Conservation (phyloP, 768 basidiomycete species). For the Leccinum aurantiacum region DNA sequence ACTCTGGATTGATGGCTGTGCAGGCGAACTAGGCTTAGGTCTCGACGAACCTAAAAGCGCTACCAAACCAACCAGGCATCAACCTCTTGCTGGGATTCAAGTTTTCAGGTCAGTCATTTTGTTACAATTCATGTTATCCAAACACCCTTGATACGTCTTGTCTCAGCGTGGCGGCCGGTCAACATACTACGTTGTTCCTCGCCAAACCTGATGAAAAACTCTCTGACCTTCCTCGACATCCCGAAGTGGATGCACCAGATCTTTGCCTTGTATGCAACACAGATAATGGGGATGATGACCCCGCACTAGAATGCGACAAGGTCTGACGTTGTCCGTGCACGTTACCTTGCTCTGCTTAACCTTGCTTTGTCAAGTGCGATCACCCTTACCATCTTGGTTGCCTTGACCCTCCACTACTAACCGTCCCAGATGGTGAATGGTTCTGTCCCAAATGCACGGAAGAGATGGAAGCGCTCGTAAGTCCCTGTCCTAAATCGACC, state of each 20-base stretch:
- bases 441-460: slow-evolving; percentile 77
- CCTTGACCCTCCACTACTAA: slow-evolving; percentile 71
- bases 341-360: slow-evolving; percentile 4
- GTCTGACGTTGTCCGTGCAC: slow-evolving; percentile 36
- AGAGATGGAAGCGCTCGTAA: slow-evolving; percentile 50
- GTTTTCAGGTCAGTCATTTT: slow-evolving; percentile 61
- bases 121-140: not conserved
- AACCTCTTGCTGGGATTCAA: slow-evolving; percentile 74
- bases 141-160: not conserved
- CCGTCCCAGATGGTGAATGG: slow-evolving; percentile 89
- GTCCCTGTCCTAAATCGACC: slow-evolving; percentile 12
- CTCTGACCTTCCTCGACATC: slow-evolving; percentile 79
- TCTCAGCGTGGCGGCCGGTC: slow-evolving; percentile 75
- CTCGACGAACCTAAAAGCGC: slow-evolving; percentile 81
- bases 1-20: slow-evolving; percentile 1
- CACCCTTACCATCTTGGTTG: slow-evolving; percentile 84
- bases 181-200: slow-evolving; percentile 84
- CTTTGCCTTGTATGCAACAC: slow-evolving; percentile 70
- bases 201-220: slow-evolving; percentile 72
- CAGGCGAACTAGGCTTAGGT: slow-evolving; percentile 81
- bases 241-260: slow-evolving; percentile 68
- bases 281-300: slow-evolving; percentile 70
- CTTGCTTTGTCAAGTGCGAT: slow-evolving; percentile 64
- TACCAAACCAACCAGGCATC: slow-evolving; percentile 74
- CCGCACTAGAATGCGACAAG: slow-evolving; percentile 89